Evolutionary conservation across 345 rosid genomes (phyloP).

Genomic region (Cardamine chenopodiifolia): DNA sequence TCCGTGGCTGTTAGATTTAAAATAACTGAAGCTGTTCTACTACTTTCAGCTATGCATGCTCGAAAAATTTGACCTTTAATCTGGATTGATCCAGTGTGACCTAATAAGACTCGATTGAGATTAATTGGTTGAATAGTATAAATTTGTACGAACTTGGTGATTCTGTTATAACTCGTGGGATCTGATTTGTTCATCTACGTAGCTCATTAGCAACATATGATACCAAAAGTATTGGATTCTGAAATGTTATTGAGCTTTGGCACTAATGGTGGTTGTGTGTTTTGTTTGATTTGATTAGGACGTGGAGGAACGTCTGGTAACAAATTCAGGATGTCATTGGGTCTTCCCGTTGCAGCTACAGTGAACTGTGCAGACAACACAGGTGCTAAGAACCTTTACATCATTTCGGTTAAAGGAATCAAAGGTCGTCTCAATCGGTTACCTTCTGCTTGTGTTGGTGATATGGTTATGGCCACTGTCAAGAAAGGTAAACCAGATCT

Average conservation of each 20-base stretch:
- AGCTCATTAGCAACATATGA: background rate
- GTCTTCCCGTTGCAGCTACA: slow-evolving; percentile 96
- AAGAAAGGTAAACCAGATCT: slow-evolving; percentile 96
- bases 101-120: background rate
- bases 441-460: slow-evolving; percentile 94
- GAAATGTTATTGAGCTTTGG: background rate
- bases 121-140: background rate
- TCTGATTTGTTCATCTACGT: background rate
- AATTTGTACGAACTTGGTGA: background rate
- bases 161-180: background rate
- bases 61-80: background rate
- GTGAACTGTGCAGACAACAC: slow-evolving; percentile 97
- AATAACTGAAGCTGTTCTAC: background rate
- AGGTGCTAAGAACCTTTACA: slow-evolving; percentile 92
- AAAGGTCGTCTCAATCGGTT: slow-evolving; percentile 86
- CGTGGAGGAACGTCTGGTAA: slow-evolving; percentile 93
- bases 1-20: background rate
- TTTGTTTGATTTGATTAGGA: slow-evolving; percentile 45
- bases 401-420: slow-evolving; percentile 93
- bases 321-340: slow-evolving; percentile 96
- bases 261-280: background rate
- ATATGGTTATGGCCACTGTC: slow-evolving; percentile 96
- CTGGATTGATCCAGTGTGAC: background rate
- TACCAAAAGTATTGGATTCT: background rate
- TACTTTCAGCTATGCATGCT: background rate